Percentiles rank a stretch among this genome's conserved stretches.
Evolutionary conservation across 2,329 filamentous ascomycete species (phyloP).

Genomic region (Arthrobotrys pseudoclavata): DNA sequence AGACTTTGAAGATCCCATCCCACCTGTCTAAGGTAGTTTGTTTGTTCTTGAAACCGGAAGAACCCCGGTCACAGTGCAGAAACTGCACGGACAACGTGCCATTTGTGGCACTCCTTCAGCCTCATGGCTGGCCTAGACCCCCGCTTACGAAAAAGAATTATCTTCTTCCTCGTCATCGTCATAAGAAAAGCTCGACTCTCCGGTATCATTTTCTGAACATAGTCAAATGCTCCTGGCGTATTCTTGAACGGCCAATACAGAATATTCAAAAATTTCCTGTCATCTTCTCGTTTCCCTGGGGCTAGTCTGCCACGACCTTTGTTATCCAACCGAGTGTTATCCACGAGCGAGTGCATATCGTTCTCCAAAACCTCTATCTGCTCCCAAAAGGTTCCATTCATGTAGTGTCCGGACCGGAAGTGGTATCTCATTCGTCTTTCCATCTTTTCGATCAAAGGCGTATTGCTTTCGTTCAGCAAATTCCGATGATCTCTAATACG

Average conservation of each 20-base stretch:
- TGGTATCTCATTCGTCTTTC: constrained; percentile 5
- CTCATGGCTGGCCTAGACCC: constrained; percentile 8
- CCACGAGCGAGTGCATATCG: background rate
- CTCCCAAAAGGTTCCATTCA: constrained; percentile 13
- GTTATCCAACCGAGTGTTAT: background rate
- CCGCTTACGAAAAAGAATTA: constrained; percentile 5
- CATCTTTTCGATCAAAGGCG: constrained; percentile 6
- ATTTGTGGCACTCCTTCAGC: constrained; percentile 2
- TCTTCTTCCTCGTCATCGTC: background rate
- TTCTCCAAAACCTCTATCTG: background rate
- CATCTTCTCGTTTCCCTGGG: background rate
- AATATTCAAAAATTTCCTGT: background rate
- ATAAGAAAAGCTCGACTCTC: background rate
- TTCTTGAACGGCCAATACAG: constrained; percentile 9
- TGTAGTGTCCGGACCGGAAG: background rate
- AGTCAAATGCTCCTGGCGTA: constrained; percentile 8
- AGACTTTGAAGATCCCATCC: constrained; percentile 12
- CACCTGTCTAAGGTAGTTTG: background rate
- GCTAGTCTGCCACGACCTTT: background rate
- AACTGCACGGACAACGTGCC: constrained; percentile 7
- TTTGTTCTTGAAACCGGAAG: constrained; percentile 7
- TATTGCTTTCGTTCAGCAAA: background rate
- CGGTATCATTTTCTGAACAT: background rate
- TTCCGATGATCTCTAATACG: constrained; percentile 2
- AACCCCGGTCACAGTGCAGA: constrained; percentile 13